phyloP scores from a whole-genome alignment of 495 filamentous ascomycete species.

The Lepidopterella palustris region DNA sequence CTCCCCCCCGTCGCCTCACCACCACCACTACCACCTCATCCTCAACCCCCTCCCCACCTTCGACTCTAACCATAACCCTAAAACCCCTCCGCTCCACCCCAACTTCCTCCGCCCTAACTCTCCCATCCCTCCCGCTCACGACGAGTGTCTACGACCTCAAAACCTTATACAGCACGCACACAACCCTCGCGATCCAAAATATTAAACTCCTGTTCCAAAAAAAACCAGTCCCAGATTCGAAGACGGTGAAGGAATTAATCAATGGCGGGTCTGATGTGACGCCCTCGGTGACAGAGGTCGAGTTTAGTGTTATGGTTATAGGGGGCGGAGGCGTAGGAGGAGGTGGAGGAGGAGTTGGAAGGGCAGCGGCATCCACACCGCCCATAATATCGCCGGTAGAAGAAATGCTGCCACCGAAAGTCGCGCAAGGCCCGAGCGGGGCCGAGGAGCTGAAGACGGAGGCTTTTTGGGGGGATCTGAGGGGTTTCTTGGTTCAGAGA shows the following conservation, averaged over 20 bases:
- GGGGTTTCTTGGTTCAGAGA: slow-evolving; percentile 70
- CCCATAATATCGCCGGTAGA: slow-evolving; percentile 34
- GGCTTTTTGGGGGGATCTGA: slow-evolving; percentile 84
- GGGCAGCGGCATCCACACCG: slow-evolving; percentile 27
- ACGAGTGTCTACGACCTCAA: slow-evolving; percentile 73
- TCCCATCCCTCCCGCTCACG: slow-evolving; percentile 53
- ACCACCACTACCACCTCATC: slow-evolving; percentile 43
- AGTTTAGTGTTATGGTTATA: slow-evolving; percentile 84
- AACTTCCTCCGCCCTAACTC: slow-evolving; percentile 54
- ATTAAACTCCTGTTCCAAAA: slow-evolving; percentile 76
- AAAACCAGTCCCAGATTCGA: slow-evolving; percentile 70
- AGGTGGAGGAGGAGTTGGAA: too few species aligned
- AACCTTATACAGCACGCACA: slow-evolving; percentile 47
- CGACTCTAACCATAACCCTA: slow-evolving; percentile 49
- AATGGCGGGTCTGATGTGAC: slow-evolving; percentile 36
- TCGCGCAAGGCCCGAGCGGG: slow-evolving; percentile 52
- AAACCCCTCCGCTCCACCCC: slow-evolving; percentile 70
- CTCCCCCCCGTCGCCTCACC: slow-evolving; percentile 20
- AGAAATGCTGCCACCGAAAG: slow-evolving; percentile 28
- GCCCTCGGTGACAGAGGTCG: slow-evolving; percentile 32
- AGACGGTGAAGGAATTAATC: slow-evolving; percentile 54
- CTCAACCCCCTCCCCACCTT: slow-evolving; percentile 41
- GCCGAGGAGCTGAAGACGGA: slow-evolving; percentile 56
- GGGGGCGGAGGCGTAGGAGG: too few species aligned
- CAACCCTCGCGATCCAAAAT: slow-evolving; percentile 53